Evolutionary conservation across 164 flowering plant genomes (phyloP).

Genomic region (Taxillus chinensis): DNA sequence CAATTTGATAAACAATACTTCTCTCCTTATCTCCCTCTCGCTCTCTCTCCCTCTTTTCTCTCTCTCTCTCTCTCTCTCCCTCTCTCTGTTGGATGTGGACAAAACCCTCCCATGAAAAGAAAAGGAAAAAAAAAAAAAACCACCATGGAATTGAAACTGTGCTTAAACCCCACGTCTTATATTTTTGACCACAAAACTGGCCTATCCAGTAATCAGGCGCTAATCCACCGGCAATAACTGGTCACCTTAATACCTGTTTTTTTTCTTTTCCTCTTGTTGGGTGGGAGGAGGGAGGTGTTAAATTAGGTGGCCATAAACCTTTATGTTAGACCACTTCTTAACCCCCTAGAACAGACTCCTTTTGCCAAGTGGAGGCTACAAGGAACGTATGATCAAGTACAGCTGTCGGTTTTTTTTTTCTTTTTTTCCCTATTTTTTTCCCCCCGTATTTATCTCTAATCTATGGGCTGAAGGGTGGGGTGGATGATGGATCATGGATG

Average conservation of each 20-base stretch:
- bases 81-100: conserved; percentile 2
- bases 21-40: not conserved
- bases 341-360: not conserved
- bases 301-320: too few species aligned
- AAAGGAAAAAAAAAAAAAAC: not conserved
- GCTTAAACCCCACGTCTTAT: conserved; percentile 13
- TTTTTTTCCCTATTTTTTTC: not conserved
- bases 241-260: conserved; percentile 5
- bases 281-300: not conserved
- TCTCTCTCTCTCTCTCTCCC: conserved; percentile 10
- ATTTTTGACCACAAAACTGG: conserved; percentile 28
- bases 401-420: not conserved
- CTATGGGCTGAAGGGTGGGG: too few species aligned
- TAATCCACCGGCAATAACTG: conserved; percentile 8
- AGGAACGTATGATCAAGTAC: not conserved
- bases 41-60: not conserved
- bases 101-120: conserved; percentile 16
- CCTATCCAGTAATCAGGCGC: conserved; percentile 13
- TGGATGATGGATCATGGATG: too few species aligned
- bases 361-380: conserved; percentile 5
- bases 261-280: not conserved
- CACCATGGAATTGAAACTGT: conserved; percentile 5
- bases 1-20: not conserved
- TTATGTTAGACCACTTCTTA: conserved; percentile 1
- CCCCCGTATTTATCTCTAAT: too few species aligned